phyloP scores from a whole-genome alignment of 2,329 filamentous ascomycete genomes.

The Teratosphaeria gauchensis region DNA sequence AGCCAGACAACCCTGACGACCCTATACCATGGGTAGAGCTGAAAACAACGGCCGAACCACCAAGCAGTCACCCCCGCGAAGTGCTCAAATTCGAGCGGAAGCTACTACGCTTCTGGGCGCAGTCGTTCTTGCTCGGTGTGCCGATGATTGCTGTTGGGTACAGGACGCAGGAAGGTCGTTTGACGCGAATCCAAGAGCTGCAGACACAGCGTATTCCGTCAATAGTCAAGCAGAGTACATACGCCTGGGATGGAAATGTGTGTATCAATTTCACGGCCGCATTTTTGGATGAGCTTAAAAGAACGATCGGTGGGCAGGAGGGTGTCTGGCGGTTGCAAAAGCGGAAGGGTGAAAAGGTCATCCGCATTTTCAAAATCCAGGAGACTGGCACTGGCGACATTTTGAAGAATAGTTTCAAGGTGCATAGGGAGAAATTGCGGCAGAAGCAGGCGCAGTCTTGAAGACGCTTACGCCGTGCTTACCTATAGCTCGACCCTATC shows the following conservation, averaged over 20 bases:
- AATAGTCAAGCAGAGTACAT: constrained; percentile 58
- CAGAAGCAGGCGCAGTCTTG: neutral
- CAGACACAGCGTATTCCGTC: constrained; percentile 70
- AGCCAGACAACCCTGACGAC: constrained; percentile 54
- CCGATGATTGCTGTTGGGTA: constrained; percentile 89
- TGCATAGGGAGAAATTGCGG: constrained; percentile 46
- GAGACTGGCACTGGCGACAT: constrained; percentile 68
- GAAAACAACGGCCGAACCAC: constrained; percentile 57
- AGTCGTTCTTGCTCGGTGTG: constrained; percentile 88
- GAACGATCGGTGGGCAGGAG: constrained; percentile 48
- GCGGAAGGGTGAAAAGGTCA: constrained; percentile 47
- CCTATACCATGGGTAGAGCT: constrained; percentile 89
- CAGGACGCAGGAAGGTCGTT: constrained; percentile 60
- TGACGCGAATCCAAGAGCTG: constrained; percentile 66
- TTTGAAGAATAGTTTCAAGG: constrained; percentile 65
- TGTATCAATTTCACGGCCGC: constrained; percentile 82
- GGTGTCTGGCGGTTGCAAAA: constrained; percentile 76
- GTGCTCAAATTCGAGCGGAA: constrained; percentile 75
- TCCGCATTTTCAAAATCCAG: constrained; percentile 66
- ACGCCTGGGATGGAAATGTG: constrained; percentile 80
- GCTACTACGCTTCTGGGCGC: constrained; percentile 84
- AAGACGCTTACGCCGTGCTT: neutral
- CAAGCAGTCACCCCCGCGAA: constrained; percentile 50
- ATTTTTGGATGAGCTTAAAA: constrained; percentile 50
- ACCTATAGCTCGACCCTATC: neutral